Evolutionary conservation across 768 basidiomycete genomes (phyloP).

Genomic region (Termitomyces sp.): DNA sequence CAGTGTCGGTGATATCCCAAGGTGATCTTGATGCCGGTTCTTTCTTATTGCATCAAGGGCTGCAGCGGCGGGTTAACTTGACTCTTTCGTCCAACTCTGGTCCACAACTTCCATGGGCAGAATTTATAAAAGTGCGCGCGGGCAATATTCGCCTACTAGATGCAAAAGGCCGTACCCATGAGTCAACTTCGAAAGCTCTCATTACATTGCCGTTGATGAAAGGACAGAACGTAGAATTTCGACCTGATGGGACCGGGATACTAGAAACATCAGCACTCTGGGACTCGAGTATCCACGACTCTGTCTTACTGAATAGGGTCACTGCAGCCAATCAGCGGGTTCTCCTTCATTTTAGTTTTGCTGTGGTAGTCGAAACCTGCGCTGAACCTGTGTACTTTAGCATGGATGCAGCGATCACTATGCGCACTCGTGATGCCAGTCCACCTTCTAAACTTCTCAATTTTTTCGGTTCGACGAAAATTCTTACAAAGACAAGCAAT

Average conservation of each 20-base stretch:
- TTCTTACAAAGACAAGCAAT: slow-evolving; percentile 75
- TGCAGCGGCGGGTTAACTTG: slow-evolving; percentile 81
- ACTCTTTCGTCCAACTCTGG: slow-evolving; percentile 87
- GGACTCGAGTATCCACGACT: slow-evolving; percentile 93
- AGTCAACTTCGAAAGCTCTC: slow-evolving; percentile 67
- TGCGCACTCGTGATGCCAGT: slow-evolving; percentile 81
- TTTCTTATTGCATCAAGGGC: slow-evolving; percentile 89
- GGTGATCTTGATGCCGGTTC: slow-evolving; percentile 77
- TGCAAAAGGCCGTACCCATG: slow-evolving; percentile 76
- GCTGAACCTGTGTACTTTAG: slow-evolving; percentile 84
- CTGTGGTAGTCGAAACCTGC: slow-evolving; percentile 80
- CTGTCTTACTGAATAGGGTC: slow-evolving; percentile 79
- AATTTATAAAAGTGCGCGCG: slow-evolving; percentile 69
- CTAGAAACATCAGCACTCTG: slow-evolving; percentile 74
- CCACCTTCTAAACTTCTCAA: slow-evolving; percentile 75
- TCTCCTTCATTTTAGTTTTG: slow-evolving; percentile 73
- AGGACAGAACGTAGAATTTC: slow-evolving; percentile 73
- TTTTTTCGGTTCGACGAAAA: slow-evolving; percentile 75
- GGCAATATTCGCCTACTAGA: slow-evolving; percentile 87
- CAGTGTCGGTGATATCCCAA: slow-evolving; percentile 79
- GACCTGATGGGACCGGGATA: slow-evolving; percentile 76
- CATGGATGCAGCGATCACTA: slow-evolving; percentile 82
- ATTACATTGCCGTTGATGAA: slow-evolving; percentile 73
- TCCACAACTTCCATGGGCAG: slow-evolving; percentile 82
- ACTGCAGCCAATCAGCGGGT: slow-evolving; percentile 77